Conservation (phyloP, 1,284 basidiomycete genomes). For the Athelia sp. region DNA sequence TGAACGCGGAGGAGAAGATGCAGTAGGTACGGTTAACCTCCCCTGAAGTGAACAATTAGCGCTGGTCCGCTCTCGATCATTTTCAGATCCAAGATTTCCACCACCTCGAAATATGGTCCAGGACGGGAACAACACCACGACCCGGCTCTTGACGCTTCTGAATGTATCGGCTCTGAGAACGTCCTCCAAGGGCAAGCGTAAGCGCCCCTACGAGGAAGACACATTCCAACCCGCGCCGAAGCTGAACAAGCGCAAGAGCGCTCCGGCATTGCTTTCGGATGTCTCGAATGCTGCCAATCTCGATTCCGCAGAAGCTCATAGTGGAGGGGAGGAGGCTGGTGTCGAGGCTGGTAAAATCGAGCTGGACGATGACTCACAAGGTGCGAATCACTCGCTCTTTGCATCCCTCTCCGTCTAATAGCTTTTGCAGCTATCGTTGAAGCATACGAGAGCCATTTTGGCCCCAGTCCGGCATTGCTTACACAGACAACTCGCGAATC, state of each 20-base stretch:
- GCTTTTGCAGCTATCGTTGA: conserved; percentile 17
- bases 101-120: too few species aligned
- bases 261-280: conserved; percentile 26
- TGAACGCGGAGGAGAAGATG: conserved; percentile 32
- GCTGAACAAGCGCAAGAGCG: conserved; percentile 56
- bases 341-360: too few species aligned
- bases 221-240: conserved; percentile 46
- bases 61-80: too few species aligned
- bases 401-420: too few species aligned
- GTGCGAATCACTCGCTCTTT: too few species aligned
- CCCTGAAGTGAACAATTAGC: too few species aligned
- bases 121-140: conserved; percentile 69
- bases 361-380: too few species aligned
- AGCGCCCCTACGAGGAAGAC: conserved; percentile 40
- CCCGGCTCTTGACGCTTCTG: conserved; percentile 85
- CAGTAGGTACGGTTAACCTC: too few species aligned
- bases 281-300: conserved; percentile 6
- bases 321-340: too few species aligned
- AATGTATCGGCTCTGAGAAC: conserved; percentile 84
- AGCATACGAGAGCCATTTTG: conserved; percentile 68
- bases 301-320: too few species aligned
- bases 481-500: conserved; percentile 41
- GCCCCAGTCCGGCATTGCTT: conserved; percentile 41
- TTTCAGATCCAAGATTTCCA: too few species aligned
- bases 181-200: conserved; percentile 56